Evolutionary conservation across 129 eudicot genomes (phyloP).

Genomic region (Oenanthe sinensis): DNA sequence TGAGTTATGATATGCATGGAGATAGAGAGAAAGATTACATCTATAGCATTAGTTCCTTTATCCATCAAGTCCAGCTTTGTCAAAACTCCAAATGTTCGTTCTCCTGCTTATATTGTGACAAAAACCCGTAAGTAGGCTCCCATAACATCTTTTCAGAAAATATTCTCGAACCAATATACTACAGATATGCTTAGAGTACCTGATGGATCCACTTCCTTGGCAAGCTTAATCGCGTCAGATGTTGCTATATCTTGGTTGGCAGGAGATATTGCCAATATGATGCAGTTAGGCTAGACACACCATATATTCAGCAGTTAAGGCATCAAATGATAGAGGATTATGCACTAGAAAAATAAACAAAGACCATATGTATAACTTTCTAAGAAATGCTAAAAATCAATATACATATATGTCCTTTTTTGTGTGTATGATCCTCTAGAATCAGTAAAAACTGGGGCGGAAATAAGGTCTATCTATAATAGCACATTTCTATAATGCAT

Average conservation of each 20-base stretch:
- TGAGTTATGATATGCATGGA: neutral
- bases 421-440: neutral
- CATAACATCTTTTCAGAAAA: neutral
- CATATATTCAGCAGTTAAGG: neutral
- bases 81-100: slow-evolving; percentile 41
- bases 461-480: slow-evolving; percentile 1
- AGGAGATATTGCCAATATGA: slow-evolving; percentile 44
- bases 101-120: slow-evolving; percentile 19
- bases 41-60: slow-evolving; percentile 39
- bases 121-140: neutral
- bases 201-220: slow-evolving; percentile 45
- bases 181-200: slow-evolving; percentile 15
- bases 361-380: neutral
- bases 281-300: slow-evolving; percentile 39
- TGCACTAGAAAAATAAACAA: neutral
- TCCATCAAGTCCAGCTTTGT: slow-evolving; percentile 48
- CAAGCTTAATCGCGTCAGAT: slow-evolving; percentile 39
- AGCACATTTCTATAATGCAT: neutral
- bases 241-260: slow-evolving; percentile 55
- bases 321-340: neutral
- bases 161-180: slow-evolving; percentile 2
- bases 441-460: neutral
- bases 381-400: neutral
- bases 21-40: slow-evolving; percentile 15
- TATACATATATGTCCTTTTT: neutral